Evolutionary conservation across 108 stramenopile genomes (phyloP).

Genomic region (Aurantiochytrium sp.): DNA sequence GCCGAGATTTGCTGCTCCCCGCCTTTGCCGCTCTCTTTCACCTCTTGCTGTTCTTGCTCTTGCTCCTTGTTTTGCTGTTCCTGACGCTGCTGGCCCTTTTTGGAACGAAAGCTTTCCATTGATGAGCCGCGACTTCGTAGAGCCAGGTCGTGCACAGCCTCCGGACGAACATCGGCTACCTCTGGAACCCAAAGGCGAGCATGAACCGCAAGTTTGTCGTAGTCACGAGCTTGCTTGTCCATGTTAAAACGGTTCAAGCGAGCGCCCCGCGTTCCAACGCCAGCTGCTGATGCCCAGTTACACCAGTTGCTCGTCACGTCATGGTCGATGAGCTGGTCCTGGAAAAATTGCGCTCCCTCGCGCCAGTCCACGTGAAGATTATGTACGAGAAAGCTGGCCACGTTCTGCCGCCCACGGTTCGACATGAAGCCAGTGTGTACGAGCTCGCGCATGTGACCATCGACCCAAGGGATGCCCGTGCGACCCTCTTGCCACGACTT

Average conservation of each 20-base stretch:
- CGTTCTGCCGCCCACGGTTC: conserved; percentile 92
- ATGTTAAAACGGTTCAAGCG: conserved; percentile 81
- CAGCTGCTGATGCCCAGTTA: conserved; percentile 81
- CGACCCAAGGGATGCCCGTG: conserved; percentile 84
- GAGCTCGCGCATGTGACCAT: conserved; percentile 98
- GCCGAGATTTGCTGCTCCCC: too few relatives aligned
- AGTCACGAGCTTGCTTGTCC: conserved; percentile 86
- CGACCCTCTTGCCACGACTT: conserved; percentile 70
- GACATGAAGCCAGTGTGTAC: conserved; percentile 88
- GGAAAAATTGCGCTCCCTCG: conserved; percentile 83
- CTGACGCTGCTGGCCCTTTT: too few relatives aligned
- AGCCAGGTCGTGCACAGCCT: neutral
- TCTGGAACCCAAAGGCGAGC: conserved; percentile 91
- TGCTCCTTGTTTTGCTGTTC: too few relatives aligned
- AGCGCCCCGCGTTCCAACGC: conserved; percentile 76
- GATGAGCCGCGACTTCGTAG: neutral
- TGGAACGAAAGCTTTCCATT: neutral
- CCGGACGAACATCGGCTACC: conserved; percentile 3
- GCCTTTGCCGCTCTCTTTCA: too few relatives aligned
- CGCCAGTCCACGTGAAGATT: conserved; percentile 94
- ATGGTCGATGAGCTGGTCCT: conserved; percentile 78
- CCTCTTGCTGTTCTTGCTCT: too few relatives aligned
- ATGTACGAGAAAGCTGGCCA: conserved; percentile 77
- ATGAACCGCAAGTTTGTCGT: conserved; percentile 86
- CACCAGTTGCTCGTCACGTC: conserved; percentile 89